Evolutionary conservation across 1,284 basidiomycete genomes (phyloP).

Genomic region (Mycosarcoma maydis): DNA sequence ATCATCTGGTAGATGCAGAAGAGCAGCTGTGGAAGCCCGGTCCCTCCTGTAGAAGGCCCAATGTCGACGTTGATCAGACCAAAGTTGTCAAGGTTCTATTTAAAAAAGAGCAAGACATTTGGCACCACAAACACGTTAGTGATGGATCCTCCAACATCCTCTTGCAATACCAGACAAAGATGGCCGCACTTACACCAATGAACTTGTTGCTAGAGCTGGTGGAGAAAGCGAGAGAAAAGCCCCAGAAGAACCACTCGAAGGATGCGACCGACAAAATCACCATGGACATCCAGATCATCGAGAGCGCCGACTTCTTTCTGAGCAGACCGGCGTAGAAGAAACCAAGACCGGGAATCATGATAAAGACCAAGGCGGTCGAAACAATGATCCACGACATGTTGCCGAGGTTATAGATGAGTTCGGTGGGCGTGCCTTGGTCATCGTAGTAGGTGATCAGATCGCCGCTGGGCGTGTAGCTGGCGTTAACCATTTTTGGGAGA

Average conservation of each 20-base stretch:
- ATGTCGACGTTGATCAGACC: slow-evolving; percentile 83
- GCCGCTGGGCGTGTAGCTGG: slow-evolving; percentile 32
- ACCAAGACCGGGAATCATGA: slow-evolving; percentile 79
- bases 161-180: neutral
- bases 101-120: too few relatives aligned
- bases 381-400: slow-evolving; percentile 71
- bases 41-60: slow-evolving; percentile 72
- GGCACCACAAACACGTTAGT: too few relatives aligned
- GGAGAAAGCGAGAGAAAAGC: slow-evolving; percentile 69
- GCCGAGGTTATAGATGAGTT: slow-evolving; percentile 68
- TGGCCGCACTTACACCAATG: slow-evolving; percentile 67
- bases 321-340: slow-evolving; percentile 87
- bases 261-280: slow-evolving; percentile 79
- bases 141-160: too few relatives aligned
- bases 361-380: slow-evolving; percentile 75
- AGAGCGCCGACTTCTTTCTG: slow-evolving; percentile 88
- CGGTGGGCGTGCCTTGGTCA: slow-evolving; percentile 13
- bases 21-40: slow-evolving; percentile 77
- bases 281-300: slow-evolving; percentile 88
- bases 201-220: slow-evolving; percentile 66
- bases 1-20: slow-evolving; percentile 90
- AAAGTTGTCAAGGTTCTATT: slow-evolving; percentile 76
- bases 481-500: slow-evolving; percentile 39
- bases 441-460: slow-evolving; percentile 25
- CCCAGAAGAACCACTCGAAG: slow-evolving; percentile 72